Evolutionary conservation across 495 filamentous ascomycete genomes (phyloP).

Genomic region (Talaromyces adpressus): DNA sequence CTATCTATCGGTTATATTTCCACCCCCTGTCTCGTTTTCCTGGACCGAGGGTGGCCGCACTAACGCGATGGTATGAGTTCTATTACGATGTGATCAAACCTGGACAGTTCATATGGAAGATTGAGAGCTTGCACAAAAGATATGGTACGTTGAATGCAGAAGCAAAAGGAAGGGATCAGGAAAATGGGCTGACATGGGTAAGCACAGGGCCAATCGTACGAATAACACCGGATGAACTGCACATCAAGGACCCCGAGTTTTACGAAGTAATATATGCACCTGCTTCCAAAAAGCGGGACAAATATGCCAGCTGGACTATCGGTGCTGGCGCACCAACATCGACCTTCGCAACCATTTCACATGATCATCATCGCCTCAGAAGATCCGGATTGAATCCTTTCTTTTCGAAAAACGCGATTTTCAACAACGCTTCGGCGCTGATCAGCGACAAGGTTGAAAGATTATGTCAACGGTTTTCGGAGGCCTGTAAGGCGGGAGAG

Average conservation of each 20-base stretch:
- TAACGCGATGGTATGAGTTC: constrained; percentile 20
- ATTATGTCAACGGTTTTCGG: constrained; percentile 19
- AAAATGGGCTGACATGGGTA: neutral
- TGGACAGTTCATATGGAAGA: constrained; percentile 23
- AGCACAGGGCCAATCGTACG: constrained; percentile 26
- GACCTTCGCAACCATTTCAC: constrained; percentile 22
- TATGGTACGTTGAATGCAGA: constrained; percentile 19
- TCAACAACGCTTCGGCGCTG: constrained; percentile 22
- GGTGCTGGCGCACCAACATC: constrained; percentile 12
- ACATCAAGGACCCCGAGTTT: constrained; percentile 26
- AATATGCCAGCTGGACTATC: constrained; percentile 7
- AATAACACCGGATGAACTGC: constrained; percentile 23
- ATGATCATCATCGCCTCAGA: constrained; percentile 34
- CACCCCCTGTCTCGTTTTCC: constrained; percentile 10
- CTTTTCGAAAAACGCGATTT: constrained; percentile 34
- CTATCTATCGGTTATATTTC: constrained; percentile 11
- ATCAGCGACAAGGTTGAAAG: constrained; percentile 28
- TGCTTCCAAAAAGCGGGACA: constrained; percentile 21
- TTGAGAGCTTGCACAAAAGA: constrained; percentile 27
- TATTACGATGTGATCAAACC: constrained; percentile 6
- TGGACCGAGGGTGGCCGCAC: constrained; percentile 21
- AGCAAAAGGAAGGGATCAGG: neutral
- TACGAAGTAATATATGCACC: constrained; percentile 23
- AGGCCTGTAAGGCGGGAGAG: constrained; percentile 9
- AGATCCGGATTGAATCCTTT: constrained; percentile 30